These are phyloP conservation scores for Lachancea cidri DNA, from an alignment of 805 yeast species.

Conservation along the genomic window DNA sequence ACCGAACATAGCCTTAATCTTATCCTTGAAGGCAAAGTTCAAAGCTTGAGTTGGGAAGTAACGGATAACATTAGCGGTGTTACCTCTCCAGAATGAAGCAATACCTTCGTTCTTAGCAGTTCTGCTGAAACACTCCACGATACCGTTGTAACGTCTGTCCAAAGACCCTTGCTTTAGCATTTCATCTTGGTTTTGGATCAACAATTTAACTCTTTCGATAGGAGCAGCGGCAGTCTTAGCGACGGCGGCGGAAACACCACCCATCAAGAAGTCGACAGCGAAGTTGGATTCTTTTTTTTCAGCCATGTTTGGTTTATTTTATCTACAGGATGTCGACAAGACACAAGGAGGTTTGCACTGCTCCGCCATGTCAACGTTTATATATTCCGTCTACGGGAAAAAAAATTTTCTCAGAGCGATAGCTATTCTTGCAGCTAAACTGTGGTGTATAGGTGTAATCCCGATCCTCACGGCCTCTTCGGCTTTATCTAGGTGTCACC, in stretches of 20 bases:
- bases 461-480: background rate
- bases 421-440: background rate
- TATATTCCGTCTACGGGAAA: background rate
- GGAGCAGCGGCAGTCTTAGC: constrained; percentile 98
- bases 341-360: background rate
- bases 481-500: background rate
- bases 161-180: constrained; percentile 97
- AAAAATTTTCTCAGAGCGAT: background rate
- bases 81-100: constrained; percentile 97
- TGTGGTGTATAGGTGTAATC: background rate
- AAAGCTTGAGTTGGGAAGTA: constrained; percentile 99
- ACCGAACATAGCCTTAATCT: constrained; percentile 92
- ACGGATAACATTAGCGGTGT: constrained; percentile 98
- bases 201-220: constrained; percentile 92
- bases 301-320: constrained; percentile 16
- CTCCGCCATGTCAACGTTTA: background rate
- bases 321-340: background rate
- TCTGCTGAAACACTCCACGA: constrained; percentile 88
- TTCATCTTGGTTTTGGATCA: constrained; percentile 97
- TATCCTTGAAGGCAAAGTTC: constrained; percentile 97
- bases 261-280: constrained; percentile 79
- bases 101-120: constrained; percentile 93
- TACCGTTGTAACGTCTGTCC: constrained; percentile 82
- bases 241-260: constrained; percentile 99
- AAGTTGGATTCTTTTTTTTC: constrained; percentile 39